Evolutionary conservation across 2,329 filamentous ascomycete species (phyloP), one percentile per base, ranked within the genome.

Genomic region (Chrysosphaeria jannelii): DNA sequence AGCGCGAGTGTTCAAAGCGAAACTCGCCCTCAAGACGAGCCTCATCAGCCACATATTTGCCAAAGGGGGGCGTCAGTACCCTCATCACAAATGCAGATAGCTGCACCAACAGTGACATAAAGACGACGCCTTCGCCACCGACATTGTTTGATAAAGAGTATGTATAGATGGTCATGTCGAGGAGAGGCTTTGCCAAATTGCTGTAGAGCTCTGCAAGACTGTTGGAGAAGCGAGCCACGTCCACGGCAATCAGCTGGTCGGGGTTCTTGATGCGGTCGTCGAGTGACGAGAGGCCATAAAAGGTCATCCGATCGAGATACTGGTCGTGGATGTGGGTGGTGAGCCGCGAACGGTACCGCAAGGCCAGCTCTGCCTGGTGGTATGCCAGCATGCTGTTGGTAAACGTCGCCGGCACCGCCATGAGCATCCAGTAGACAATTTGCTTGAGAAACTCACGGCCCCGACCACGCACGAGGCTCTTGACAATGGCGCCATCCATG

Each of bases 301-400:
- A 97, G 1, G 81, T 93, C 60, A 97, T 71, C 29, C 90, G 72
- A n/a, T 74, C 79, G 9, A 97, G 58, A 42, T 97, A 97, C 41
- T 79, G 75, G 41, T 88, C 72, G 47, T 97, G 85, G 23, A 97
- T 85, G 40, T 79, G 55, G 37, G 85, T 71, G n/a, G 85, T 97
- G 16, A 97, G 55, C 21, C 85, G 65, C 19, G 79, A 81, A 30
- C 85, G 68, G 43, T 97, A 97, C 38, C 81, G 74, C 14, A 97
- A 52, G 1, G 81, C 78, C 20, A 97, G 59, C 41, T 88, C 78
- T 38, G 79, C 88, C 50, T 97, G 85, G 39, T 97, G 85, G 42
- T 90, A 93, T 13, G 79, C 88, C 20, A 93, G 56, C 85, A 97
- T 97, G 1, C 79, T 91, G 44, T 97, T 97, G 19, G 85, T 97